These are phyloP conservation scores for Chlorencoelia australis DNA, from an alignment of 2,329 filamentous ascomycete genomes.

Conservation along the genomic window DNA sequence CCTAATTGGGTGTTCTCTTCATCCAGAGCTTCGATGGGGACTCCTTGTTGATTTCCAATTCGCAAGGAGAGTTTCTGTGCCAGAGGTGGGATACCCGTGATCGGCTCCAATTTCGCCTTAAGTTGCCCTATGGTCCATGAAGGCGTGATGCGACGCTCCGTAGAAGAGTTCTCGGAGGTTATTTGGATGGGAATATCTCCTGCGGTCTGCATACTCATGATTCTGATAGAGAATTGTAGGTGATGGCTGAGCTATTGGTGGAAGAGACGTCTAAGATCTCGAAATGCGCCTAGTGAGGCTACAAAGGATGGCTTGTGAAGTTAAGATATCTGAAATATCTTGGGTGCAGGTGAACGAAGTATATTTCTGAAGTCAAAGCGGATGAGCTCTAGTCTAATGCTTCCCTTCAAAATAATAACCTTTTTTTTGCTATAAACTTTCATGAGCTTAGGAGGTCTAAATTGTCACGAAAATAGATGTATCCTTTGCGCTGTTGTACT, in stretches of 20 bases:
- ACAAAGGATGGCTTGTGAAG: too few relatives aligned
- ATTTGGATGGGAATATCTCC: conserved; percentile 67
- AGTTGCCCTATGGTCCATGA: conserved; percentile 82
- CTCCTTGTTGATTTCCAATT: conserved; percentile 46
- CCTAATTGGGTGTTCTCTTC: conserved; percentile 61
- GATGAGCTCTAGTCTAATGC: too few relatives aligned
- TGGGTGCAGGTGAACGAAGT: too few relatives aligned
- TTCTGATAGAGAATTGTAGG: conserved; percentile 1
- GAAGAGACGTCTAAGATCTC: too few relatives aligned
- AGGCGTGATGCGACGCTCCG: conserved; percentile 84
- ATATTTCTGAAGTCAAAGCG: too few relatives aligned
- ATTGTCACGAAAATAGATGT: too few relatives aligned
- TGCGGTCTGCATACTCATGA: conserved; percentile 6
- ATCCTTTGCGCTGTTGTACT: too few relatives aligned
- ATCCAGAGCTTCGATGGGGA: conserved; percentile 57
- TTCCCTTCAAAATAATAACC: too few relatives aligned
- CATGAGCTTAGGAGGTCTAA: too few relatives aligned
- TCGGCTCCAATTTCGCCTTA: conserved; percentile 79
- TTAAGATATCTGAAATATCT: too few relatives aligned
- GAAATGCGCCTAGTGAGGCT: too few relatives aligned
- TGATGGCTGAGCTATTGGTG: neutral
- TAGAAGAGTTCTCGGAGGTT: conserved; percentile 64
- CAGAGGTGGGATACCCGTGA: conserved; percentile 81
- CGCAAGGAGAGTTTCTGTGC: conserved; percentile 69
- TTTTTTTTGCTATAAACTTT: too few relatives aligned